phyloP scores from a whole-genome alignment of 2,329 filamentous ascomycete species.

The Pyrenochaeta sp. region DNA sequence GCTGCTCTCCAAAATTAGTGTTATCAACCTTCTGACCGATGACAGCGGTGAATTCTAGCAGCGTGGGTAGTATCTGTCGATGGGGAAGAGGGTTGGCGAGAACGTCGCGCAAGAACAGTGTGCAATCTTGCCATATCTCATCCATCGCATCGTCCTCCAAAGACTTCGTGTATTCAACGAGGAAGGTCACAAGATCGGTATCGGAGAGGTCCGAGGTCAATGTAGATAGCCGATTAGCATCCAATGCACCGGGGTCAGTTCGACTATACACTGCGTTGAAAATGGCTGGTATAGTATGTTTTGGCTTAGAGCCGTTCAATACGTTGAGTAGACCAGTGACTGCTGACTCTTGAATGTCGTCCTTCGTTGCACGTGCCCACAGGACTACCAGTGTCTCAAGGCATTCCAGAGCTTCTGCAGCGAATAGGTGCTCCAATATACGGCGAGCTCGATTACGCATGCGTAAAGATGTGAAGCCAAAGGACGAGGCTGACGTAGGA shows the following conservation, averaged over 20 bases:
- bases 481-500: slow-evolving; percentile 76
- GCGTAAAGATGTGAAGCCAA: slow-evolving; percentile 87
- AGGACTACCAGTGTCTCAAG: slow-evolving; percentile 88
- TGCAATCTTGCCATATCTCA: slow-evolving; percentile 96
- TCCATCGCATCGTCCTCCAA: slow-evolving; percentile 97
- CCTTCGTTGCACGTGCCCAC: slow-evolving; percentile 69
- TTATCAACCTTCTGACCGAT: slow-evolving; percentile 96
- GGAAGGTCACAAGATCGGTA: slow-evolving; percentile 83
- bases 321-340: slow-evolving; percentile 90
- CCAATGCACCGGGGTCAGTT: slow-evolving; percentile 82
- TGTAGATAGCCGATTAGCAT: slow-evolving; percentile 82
- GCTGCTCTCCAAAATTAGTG: slow-evolving; percentile 94
- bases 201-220: slow-evolving; percentile 86
- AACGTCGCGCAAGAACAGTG: slow-evolving; percentile 87
- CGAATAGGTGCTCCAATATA: slow-evolving; percentile 90
- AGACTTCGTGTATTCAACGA: slow-evolving; percentile 88
- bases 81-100: slow-evolving; percentile 94
- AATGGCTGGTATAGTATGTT: slow-evolving; percentile 89
- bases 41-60: slow-evolving; percentile 89
- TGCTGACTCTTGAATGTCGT: slow-evolving; percentile 64
- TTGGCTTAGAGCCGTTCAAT: slow-evolving; percentile 87
- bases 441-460: slow-evolving; percentile 90
- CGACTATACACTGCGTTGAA: slow-evolving; percentile 97
- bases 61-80: slow-evolving; percentile 82
- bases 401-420: slow-evolving; percentile 90